Base-by-base conservation (phyloP, 2,329 filamentous ascomycete species). In the Aureobasidium sp. region DNA sequence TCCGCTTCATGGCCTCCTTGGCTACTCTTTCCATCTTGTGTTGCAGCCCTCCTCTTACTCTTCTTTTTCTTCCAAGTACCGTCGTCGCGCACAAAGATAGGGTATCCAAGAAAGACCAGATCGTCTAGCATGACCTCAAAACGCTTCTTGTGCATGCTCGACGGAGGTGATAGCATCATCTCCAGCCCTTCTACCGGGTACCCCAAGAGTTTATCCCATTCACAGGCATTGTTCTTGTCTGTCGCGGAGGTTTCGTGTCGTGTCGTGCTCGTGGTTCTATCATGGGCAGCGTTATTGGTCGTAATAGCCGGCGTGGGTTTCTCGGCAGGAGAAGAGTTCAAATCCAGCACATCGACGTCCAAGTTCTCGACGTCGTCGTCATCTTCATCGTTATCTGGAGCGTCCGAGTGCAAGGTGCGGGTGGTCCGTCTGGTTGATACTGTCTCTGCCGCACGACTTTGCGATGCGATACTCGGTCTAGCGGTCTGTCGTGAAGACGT, bases 101-200 rank as follows among this genome's bases (percentile, higher is more conserved):
- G 94, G 78, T 93, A 94, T 0, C 94, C 94, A 23, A 97, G 84
- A 74, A 93, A 96, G 66, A 91, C 89, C 48, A 95, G 82, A 53
- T 93, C 91, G 72, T 97, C 93, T 11, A 97, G 83, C 0, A 90
- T 92, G 66, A 97, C 84, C 76, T 97, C 93, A 73, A 97, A 97
- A 29, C 90, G 88, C 71, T 87, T 89, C 81, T 95, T 97, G 80
- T 96, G 91, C 77, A 93, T 94, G 11, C 91, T 87, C 16, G 89
- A 85, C 71, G 89, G 88, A 0, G 94, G 94, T 1, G 92, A 94
- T 64, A 97, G 78, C 56, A 97, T 86, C 69, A 91, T 93, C 72
- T 93, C 93, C 67, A 97, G 87, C 53, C 94, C 92, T 68, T 91
- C 89, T 20, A 90, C 90, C 3, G 89, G 88, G 66, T 94, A 90